Evolutionary conservation across 2,329 filamentous ascomycete genomes (phyloP).

Genomic region (Ascochyta clinopodiicola): DNA sequence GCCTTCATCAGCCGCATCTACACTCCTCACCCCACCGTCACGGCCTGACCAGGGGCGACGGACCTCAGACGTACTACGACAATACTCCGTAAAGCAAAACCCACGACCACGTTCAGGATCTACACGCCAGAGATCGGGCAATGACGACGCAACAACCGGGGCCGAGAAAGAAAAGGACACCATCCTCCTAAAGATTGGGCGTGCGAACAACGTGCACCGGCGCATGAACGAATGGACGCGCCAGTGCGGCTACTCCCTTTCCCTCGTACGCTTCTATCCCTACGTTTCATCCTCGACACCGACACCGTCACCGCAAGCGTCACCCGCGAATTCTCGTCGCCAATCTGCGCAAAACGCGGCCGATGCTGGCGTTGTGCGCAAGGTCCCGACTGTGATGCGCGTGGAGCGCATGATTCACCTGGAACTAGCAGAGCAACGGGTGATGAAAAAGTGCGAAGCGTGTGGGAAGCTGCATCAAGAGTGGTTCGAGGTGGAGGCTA

Average conservation of each 20-base stretch:
- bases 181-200: constrained; percentile 70
- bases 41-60: constrained; percentile 33
- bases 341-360: constrained; percentile 18
- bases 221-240: constrained; percentile 91
- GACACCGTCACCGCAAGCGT: constrained; percentile 30
- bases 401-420: constrained; percentile 91
- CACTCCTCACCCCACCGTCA: constrained; percentile 62
- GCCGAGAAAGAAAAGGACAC: constrained; percentile 56
- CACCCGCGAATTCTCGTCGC: constrained; percentile 24
- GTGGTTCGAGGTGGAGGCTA: constrained; percentile 91
- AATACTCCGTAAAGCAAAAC: constrained; percentile 38
- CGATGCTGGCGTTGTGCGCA: constrained; percentile 56
- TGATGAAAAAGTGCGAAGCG: constrained; percentile 69
- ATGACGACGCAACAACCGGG: constrained; percentile 22
- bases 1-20: constrained; percentile 55
- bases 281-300: constrained; percentile 61
- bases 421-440: constrained; percentile 71
- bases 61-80: constrained; percentile 43
- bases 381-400: constrained; percentile 83
- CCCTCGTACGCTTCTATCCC: constrained; percentile 89
- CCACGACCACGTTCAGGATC: constrained; percentile 16
- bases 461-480: constrained; percentile 89
- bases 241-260: constrained; percentile 89
- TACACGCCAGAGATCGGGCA: constrained; percentile 10
- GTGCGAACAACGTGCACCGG: constrained; percentile 82